A percentile compares a stretch with the other conserved stretches of the same genome.
These are phyloP conservation scores for Xylaria intraflava DNA, from an alignment of 495 filamentous ascomycete species.

Conservation along the genomic window DNA sequence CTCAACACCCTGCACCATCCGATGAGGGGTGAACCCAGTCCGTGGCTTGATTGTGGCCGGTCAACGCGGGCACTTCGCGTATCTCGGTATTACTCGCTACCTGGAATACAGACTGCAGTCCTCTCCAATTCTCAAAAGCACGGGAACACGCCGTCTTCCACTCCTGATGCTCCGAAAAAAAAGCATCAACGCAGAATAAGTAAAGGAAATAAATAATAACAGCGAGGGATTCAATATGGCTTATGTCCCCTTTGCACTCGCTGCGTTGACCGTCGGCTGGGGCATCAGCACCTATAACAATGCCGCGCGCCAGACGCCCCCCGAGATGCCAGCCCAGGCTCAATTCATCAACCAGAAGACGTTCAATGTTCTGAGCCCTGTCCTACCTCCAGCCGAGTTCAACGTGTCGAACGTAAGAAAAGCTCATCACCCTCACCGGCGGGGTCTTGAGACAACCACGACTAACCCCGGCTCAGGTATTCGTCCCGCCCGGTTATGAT, in stretches of 20 bases:
- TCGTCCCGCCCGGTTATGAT: slow-evolving; percentile 30
- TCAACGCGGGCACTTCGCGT: no score
- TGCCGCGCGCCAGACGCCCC: slow-evolving; percentile 8
- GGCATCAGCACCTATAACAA: slow-evolving; percentile 6
- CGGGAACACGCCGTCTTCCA: no score
- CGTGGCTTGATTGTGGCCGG: no score
- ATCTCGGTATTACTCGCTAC: no score
- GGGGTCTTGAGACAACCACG: neutral
- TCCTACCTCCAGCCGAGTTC: slow-evolving; percentile 21
- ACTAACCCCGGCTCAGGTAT: slow-evolving; percentile 21
- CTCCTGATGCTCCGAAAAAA: neutral
- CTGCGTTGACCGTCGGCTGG: slow-evolving; percentile 7
- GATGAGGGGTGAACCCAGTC: no score
- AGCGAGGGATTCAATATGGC: neutral
- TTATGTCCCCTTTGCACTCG: neutral
- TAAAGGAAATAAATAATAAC: neutral
- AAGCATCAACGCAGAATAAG: neutral
- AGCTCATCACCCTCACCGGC: no score
- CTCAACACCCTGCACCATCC: no score
- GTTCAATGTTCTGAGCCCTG: slow-evolving; percentile 31
- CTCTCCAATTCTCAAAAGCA: no score
- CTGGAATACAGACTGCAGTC: no score
- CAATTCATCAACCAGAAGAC: slow-evolving; percentile 39
- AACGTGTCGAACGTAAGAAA: slow-evolving; percentile 22
- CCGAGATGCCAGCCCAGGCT: slow-evolving; percentile 33